Evolutionary conservation across 139 green algal genomes (phyloP), one percentile per base, ranked within the genome.

Genomic region (Haematococcus sp.): DNA sequence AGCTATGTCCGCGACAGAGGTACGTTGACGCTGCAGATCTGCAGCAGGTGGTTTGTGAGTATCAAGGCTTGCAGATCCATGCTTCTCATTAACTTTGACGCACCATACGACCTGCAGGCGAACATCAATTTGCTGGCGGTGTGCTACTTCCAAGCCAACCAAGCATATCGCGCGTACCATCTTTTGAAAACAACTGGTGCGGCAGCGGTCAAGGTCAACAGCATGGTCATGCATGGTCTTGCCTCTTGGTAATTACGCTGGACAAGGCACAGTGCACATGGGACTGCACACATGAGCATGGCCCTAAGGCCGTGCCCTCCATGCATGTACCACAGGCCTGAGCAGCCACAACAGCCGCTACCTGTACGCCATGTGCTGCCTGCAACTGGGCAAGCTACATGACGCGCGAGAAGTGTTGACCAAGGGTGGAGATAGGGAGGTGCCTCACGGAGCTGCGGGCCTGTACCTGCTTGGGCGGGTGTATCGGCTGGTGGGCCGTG

Each of bases 401-500:
- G 94, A 98, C 34, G 94, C 94, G 27, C 91, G 96, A 71, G 73
- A 85, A 2, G 89, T 90, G 17, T 83, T 97, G 46, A 71, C 76
- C 0, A 71, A 56, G 32, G 40, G 70, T n/a, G 78, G 79, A 9
- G 78, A 89, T 23, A 46, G 43, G 1, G 58, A 85, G 83, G 83
- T 97, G 22, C 92, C 93, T 1, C 84, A 89, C 66, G 94, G 93
- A 1, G 90, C 88, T 9, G 88, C 90, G 19, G 94, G 94, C 1
- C 85, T 90, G 52, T 97, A 91, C 81, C 81, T 98, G 63, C 81
- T 98, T 16, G 94, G 91, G 1, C 75, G 83, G 32, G 87, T 95
- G 13, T 75, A 72, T 73, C 84, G 88, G 35, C 75, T 92, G 32
- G 86, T 83, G 4, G 86, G 90, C 51, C 71, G 90, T 32, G 63